phyloP scores from a whole-genome alignment of 257 asterid genomes.

The Leptodermis oblonga region DNA sequence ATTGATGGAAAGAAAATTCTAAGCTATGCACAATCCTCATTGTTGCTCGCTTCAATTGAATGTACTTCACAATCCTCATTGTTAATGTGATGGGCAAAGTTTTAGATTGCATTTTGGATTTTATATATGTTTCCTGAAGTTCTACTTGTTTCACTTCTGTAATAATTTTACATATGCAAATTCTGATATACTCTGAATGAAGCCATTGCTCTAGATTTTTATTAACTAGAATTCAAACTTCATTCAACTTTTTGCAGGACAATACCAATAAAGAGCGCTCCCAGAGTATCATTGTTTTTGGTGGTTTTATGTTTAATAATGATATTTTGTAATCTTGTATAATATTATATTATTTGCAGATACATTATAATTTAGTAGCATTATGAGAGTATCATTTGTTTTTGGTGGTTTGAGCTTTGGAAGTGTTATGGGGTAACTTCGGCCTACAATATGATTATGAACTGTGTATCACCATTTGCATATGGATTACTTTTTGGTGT shows the following conservation, averaged over 20 bases:
- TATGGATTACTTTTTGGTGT: constrained; percentile 2
- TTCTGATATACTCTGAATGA: background rate
- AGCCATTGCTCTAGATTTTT: constrained; percentile 5
- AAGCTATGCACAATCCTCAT: background rate
- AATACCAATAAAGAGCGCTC: constrained; percentile 90
- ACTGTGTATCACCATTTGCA: constrained; percentile 8
- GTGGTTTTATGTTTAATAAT: no score
- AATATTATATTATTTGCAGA: no score
- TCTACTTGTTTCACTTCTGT: background rate
- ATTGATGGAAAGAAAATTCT: background rate
- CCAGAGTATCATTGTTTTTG: constrained; percentile 94
- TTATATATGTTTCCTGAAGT: background rate
- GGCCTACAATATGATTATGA: constrained; percentile 5
- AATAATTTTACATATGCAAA: background rate
- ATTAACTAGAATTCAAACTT: background rate
- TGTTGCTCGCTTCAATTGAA: background rate
- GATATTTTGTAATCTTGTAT: no score
- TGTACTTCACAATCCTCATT: background rate
- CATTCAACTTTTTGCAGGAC: constrained; percentile 45
- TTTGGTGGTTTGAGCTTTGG: constrained; percentile 97
- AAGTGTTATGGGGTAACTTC: constrained; percentile 82
- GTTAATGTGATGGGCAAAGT: background rate
- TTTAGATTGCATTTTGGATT: background rate
- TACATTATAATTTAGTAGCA: no score
- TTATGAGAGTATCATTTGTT: constrained; percentile 90